Percentiles rank a stretch among this genome's conserved stretches.
Evolutionary conservation across 495 filamentous ascomycete genomes (phyloP).

Genomic region (Poronia punctata): DNA sequence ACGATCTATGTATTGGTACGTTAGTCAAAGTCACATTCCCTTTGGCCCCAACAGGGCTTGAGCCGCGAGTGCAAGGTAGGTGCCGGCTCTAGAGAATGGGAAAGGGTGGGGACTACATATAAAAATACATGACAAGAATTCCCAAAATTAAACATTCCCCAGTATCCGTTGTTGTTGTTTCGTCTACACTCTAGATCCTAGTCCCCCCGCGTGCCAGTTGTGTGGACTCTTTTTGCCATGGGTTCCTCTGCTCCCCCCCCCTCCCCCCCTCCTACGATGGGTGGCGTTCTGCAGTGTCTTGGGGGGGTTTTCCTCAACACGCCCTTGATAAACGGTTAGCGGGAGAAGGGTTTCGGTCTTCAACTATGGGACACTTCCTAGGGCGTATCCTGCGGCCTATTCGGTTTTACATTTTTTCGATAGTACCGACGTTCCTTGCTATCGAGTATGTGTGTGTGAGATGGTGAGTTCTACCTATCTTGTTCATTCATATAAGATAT

Average conservation of each 20-base stretch:
- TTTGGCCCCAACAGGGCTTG: too few relatives aligned
- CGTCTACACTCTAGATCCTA: slow-evolving; percentile 19
- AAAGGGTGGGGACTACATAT: too few relatives aligned
- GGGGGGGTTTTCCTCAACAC: slow-evolving; percentile 18
- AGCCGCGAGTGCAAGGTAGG: slow-evolving; percentile 2
- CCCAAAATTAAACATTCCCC: slow-evolving; percentile 27
- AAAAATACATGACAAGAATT: slow-evolving; percentile 11
- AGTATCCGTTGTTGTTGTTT: slow-evolving; percentile 18
- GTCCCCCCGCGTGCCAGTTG: slow-evolving; percentile 39
- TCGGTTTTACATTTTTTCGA: too few relatives aligned
- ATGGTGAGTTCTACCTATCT: too few relatives aligned
- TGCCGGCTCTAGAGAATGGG: slow-evolving; percentile 18
- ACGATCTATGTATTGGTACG: slow-evolving; percentile 21
- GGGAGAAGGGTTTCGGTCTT: too few relatives aligned
- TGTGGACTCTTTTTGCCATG: too few relatives aligned
- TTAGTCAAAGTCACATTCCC: slow-evolving; percentile 30
- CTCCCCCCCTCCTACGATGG: slow-evolving; percentile 8
- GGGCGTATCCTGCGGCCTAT: too few relatives aligned
- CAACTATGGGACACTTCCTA: slow-evolving; percentile 13
- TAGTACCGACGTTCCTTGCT: too few relatives aligned
- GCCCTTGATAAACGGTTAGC: slow-evolving; percentile 27
- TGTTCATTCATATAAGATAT: slow-evolving; percentile 30
- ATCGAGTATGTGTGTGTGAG: too few relatives aligned
- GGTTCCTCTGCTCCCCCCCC: slow-evolving; percentile 9
- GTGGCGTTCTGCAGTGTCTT: slow-evolving; percentile 14